Percentiles rank a stretch among this genome's conserved stretches.
phyloP scores from a whole-genome alignment of 2,329 filamentous ascomycete species.

The Fusarium cicatricum region DNA sequence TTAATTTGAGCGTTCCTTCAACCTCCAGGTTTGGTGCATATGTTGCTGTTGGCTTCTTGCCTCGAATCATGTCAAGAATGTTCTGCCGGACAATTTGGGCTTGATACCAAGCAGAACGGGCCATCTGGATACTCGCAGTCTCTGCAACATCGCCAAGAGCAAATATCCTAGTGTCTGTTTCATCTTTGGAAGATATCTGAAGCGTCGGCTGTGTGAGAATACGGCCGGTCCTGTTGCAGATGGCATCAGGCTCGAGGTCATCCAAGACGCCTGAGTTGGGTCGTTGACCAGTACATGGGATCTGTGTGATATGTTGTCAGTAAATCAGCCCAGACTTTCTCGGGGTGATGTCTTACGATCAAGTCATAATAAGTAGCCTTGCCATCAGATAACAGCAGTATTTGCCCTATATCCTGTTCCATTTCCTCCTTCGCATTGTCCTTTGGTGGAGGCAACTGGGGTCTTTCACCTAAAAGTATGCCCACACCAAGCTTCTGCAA shows the following conservation, averaged over 20 bases:
- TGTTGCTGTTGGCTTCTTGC: not conserved
- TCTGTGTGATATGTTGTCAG: not conserved
- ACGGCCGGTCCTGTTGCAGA: not conserved
- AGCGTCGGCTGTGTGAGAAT: conserved; percentile 4
- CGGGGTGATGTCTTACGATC: too few species aligned
- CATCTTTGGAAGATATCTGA: not conserved
- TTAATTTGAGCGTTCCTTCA: conserved; percentile 1
- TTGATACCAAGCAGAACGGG: conserved; percentile 1
- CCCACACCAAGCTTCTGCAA: not conserved
- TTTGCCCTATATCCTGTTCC: too few species aligned
- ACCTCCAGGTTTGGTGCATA: not conserved
- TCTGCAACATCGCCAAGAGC: conserved; percentile 13
- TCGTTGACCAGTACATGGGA: conserved; percentile 10
- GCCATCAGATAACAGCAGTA: too few species aligned
- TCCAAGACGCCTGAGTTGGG: conserved; percentile 1
- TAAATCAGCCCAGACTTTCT: too few species aligned
- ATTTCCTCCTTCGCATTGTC: too few species aligned
- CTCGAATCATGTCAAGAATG: not conserved
- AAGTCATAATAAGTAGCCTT: too few species aligned
- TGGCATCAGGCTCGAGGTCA: not conserved
- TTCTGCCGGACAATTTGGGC: not conserved
- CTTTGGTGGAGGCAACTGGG: conserved; percentile 14
- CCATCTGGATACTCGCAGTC: conserved; percentile 2
- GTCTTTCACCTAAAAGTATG: conserved; percentile 3
- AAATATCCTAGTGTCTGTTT: not conserved